A percentile compares a stretch with the other conserved stretches of the same genome.
Evolutionary conservation across 352 stramenopile genomes (phyloP).

Genomic region (Phytophthora constricta): DNA sequence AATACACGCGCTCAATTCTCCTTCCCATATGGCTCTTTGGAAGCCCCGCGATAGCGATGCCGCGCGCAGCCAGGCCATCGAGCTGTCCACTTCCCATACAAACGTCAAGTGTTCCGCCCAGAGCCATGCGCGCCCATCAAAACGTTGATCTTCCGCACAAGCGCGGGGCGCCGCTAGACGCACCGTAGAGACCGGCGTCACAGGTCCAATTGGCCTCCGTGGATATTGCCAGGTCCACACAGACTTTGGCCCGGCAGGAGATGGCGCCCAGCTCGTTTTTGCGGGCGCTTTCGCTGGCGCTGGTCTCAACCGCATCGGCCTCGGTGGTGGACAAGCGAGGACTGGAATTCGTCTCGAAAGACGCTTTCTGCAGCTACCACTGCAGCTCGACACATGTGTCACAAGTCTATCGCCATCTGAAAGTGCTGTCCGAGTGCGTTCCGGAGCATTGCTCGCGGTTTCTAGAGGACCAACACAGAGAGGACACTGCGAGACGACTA

Average conservation of each 20-base stretch:
- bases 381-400: conserved; percentile 57
- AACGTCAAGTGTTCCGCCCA: not conserved
- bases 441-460: conserved; percentile 32
- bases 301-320: not conserved
- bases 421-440: conserved; percentile 44
- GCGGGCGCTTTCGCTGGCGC: conserved; percentile 25
- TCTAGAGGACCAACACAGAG: conserved; percentile 19
- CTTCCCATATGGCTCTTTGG: not conserved
- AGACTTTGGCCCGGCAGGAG: conserved; percentile 28
- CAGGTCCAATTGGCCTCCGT: no score
- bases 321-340: conserved; percentile 38
- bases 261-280: conserved; percentile 27
- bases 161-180: no score
- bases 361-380: conserved; percentile 69
- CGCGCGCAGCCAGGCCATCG: no score
- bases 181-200: conserved; percentile 34
- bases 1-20: no score
- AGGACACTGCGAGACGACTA: conserved; percentile 16
- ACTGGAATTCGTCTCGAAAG: conserved; percentile 51
- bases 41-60: not conserved
- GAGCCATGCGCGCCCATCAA: conserved; percentile 21
- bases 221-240: conserved; percentile 7
- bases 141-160: conserved; percentile 16
- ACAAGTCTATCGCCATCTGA: conserved; percentile 49
- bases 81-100: no score